Conservation (phyloP, 768 basidiomycete species). For the Podaxis sp. region DNA sequence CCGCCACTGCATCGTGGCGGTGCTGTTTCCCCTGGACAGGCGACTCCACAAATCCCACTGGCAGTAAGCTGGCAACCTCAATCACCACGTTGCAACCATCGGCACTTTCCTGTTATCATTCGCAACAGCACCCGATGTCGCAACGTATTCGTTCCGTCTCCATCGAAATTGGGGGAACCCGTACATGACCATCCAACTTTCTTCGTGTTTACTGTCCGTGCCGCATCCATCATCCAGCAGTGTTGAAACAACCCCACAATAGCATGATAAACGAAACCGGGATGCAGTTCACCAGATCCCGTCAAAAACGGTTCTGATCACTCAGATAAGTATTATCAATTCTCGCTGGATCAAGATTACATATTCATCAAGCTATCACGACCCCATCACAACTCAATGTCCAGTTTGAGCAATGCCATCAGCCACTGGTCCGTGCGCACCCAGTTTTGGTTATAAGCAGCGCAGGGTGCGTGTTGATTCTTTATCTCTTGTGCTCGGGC, state of each 20-base stretch:
- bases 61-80: conserved; percentile 4
- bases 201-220: too few species aligned
- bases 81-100: not conserved
- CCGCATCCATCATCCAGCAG: not conserved
- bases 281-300: conserved; percentile 5
- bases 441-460: conserved; percentile 38
- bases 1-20: not conserved
- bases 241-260: not conserved
- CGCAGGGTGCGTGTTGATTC: conserved; percentile 20
- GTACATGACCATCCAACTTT: too few species aligned
- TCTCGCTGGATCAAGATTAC: too few species aligned
- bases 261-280: not conserved
- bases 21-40: conserved; percentile 10
- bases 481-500: conserved; percentile 91
- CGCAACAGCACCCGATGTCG: not conserved
- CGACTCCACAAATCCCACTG: conserved; percentile 1
- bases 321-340: too few species aligned
- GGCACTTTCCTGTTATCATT: not conserved
- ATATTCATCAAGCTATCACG: not conserved
- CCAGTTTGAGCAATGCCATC: conserved; percentile 13
- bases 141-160: not conserved
- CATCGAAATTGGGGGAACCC: too few species aligned
- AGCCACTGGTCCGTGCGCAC: conserved; percentile 53
- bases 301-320: not conserved
- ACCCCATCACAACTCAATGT: not conserved